These are phyloP conservation scores for Mucor racemosus DNA, from an alignment of 371 early-diverging fungal species.

Conservation along the genomic window DNA sequence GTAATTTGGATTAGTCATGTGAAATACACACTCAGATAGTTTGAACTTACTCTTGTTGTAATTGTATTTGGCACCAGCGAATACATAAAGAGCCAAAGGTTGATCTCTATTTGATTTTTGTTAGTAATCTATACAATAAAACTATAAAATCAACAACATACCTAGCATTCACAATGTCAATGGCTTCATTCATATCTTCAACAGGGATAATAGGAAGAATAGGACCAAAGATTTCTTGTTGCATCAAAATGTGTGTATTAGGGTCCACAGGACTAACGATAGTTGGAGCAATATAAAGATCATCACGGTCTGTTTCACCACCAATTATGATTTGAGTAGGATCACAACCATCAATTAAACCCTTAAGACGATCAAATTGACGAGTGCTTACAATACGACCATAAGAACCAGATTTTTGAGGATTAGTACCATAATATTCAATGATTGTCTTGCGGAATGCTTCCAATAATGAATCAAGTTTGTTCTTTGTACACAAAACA, in stretches of 20 bases:
- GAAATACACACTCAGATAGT: too few species aligned
- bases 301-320: conserved; percentile 59
- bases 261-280: conserved; percentile 59
- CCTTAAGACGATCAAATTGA: conserved; percentile 70
- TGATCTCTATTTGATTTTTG: too few species aligned
- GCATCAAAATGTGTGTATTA: conserved; percentile 62
- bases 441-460: conserved; percentile 48
- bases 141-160: conserved; percentile 27
- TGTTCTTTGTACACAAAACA: conserved; percentile 65
- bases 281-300: conserved; percentile 72
- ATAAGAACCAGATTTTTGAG: conserved; percentile 58
- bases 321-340: conserved; percentile 54
- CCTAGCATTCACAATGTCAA: conserved; percentile 74
- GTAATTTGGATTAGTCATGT: background rate
- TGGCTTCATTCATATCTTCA: conserved; percentile 75
- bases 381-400: conserved; percentile 71
- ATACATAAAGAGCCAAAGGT: conserved; percentile 76
- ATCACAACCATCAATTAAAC: conserved; percentile 52
- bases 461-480: conserved; percentile 58
- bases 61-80: conserved; percentile 43
- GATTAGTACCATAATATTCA: conserved; percentile 52
- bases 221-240: conserved; percentile 85
- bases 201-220: conserved; percentile 83
- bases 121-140: too few species aligned
- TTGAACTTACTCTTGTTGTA: conserved; percentile 34